These are phyloP conservation scores for Fragosphaeria purpurea DNA, from an alignment of 2,329 filamentous ascomycete species.

Conservation along the genomic window DNA sequence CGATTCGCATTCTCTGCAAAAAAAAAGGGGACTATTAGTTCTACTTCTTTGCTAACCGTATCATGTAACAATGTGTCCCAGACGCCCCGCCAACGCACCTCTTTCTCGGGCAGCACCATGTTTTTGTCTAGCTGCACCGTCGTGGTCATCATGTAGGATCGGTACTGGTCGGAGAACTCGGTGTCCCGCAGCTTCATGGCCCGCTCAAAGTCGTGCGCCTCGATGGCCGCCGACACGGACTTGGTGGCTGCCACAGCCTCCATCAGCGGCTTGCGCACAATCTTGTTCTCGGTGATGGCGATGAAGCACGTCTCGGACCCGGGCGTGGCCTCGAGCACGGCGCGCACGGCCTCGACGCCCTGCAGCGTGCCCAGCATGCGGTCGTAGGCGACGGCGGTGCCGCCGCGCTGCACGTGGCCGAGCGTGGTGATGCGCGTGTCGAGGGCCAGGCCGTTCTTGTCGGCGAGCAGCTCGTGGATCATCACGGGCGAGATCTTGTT, in stretches of 20 bases:
- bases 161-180: conserved; percentile 88
- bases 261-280: conserved; percentile 79
- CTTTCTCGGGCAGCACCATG: conserved; percentile 56
- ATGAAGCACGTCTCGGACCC: conserved; percentile 90
- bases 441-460: conserved; percentile 60
- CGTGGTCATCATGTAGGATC: conserved; percentile 84
- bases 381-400: conserved; percentile 86
- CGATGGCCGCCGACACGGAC: conserved; percentile 70
- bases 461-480: conserved; percentile 82
- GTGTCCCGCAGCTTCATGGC: conserved; percentile 85
- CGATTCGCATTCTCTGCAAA: conserved; percentile 71
- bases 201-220: conserved; percentile 71
- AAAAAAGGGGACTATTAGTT: conserved; percentile 13
- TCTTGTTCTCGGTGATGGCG: conserved; percentile 96
- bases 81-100: conserved; percentile 38
- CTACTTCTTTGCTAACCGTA: no score
- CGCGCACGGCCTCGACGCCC: conserved; percentile 87
- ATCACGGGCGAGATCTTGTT: conserved; percentile 71
- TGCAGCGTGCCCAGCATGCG: conserved; percentile 87
- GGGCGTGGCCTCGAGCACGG: conserved; percentile 79
- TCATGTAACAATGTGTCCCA: no score
- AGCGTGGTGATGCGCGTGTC: conserved; percentile 93
- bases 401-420: conserved; percentile 94
- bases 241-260: conserved; percentile 82
- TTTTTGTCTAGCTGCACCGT: conserved; percentile 62